Base-by-base conservation (phyloP, 306 rosid species). In the Trifolium pratense region DNA sequence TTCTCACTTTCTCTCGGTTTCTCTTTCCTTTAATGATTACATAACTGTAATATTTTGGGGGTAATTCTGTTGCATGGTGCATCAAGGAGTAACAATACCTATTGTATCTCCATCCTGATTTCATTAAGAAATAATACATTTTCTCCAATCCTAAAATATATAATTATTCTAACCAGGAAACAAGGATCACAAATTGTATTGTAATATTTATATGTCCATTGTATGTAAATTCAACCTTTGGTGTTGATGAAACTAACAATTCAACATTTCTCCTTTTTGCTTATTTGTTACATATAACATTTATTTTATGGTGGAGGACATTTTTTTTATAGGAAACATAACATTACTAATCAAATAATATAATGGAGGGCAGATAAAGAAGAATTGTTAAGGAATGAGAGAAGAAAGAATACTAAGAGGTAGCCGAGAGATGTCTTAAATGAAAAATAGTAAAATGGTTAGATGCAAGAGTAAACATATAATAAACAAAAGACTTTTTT, bases 401-500 rank as follows among this genome's bases (percentile, higher is more conserved):
- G n/a, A 58, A 8, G 68, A 75, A 69, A 75, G 10, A 55, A 18
- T 36, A 68, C 53, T 29, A 39, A 42, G 53, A 34, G 70, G 56
- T 61, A 51, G 48, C 6, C 21, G 8, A 15, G 55, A 18, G 17
- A 23, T 69, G 6, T 13, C 37, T 16, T 8, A 25, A 18, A 2
- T 11, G 13, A 52, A 34, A 31, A 29, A 29, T 55, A 15, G 34
- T 10, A 43, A 63, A 29, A 32, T 17, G n/a, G 31, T 40, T 15
- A 17, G 52, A 15, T 51, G 58, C 9, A 5, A 13, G 29, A 70
- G 49, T 65, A 64, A 48, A 32, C 72, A 37, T 34, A 42, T 31
- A 56, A 77, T 42, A 45, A 77, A 67, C n/a, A 29, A 59, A 55
- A 71, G 13, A 56, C n/a, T 46, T 21, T 15, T 71, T 20, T 11